phyloP scores from a whole-genome alignment of 2,329 filamentous ascomycete species.

The Ophiostoma novo-ulmi region DNA sequence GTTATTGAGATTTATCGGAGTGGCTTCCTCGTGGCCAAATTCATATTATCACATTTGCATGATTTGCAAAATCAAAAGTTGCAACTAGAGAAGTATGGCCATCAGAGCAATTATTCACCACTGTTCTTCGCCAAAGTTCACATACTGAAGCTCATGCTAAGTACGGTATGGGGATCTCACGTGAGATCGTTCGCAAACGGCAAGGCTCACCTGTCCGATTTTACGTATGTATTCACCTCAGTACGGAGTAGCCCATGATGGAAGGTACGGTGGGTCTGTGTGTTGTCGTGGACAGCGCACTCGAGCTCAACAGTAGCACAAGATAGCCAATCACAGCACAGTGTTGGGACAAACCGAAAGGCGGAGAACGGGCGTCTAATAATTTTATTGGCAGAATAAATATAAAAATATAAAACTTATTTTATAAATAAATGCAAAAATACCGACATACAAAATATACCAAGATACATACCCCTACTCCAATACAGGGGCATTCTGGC shows the following conservation, averaged over 20 bases:
- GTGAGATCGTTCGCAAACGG: not conserved
- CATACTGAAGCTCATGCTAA: not conserved
- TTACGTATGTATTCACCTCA: slow-evolving; percentile 16
- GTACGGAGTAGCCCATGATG: not conserved
- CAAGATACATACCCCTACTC: slow-evolving; percentile 15
- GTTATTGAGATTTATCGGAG: not conserved
- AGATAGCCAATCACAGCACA: slow-evolving; percentile 17
- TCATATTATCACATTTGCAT: too few relatives aligned
- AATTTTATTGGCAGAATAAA: slow-evolving; percentile 17
- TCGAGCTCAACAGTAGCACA: slow-evolving; percentile 18
- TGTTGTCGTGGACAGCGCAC: slow-evolving; percentile 24
- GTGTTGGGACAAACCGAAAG: slow-evolving; percentile 12
- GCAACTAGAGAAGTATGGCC: too few relatives aligned
- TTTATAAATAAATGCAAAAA: slow-evolving; percentile 20
- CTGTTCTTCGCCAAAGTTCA: not conserved
- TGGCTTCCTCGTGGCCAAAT: too few relatives aligned
- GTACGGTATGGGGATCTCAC: slow-evolving; percentile 13
- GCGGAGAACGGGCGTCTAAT: slow-evolving; percentile 15
- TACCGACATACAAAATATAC: not conserved
- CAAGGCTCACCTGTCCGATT: slow-evolving; percentile 19
- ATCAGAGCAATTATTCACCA: not conserved
- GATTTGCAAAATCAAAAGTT: too few relatives aligned
- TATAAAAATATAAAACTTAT: slow-evolving; percentile 25
- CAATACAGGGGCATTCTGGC: not conserved
- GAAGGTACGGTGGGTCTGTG: slow-evolving; percentile 18